phyloP scores from a whole-genome alignment of 768 basidiomycete genomes.

The Boletus subcaerulescens region DNA sequence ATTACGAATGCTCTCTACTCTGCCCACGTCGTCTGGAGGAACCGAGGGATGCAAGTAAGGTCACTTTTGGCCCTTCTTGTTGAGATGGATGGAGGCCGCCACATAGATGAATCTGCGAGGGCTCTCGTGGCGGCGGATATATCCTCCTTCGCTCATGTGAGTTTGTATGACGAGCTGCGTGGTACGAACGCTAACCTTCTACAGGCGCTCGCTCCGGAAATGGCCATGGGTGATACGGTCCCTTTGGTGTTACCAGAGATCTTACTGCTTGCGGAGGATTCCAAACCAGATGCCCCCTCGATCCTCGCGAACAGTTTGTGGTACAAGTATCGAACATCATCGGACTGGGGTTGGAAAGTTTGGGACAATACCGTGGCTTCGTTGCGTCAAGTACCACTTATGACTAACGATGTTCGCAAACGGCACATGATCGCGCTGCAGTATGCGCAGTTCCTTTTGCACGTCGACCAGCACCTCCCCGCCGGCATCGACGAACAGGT shows the following conservation, averaged over 20 bases:
- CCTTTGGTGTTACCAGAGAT: constrained; percentile 57
- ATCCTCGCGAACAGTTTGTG: constrained; percentile 74
- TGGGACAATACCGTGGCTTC: constrained; percentile 82
- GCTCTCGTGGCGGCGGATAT: constrained; percentile 62
- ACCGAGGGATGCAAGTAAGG: constrained; percentile 62
- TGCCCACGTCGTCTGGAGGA: constrained; percentile 62
- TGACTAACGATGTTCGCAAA: constrained; percentile 46
- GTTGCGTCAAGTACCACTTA: constrained; percentile 62
- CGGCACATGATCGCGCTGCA: constrained; percentile 55
- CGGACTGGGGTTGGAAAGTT: constrained; percentile 77
- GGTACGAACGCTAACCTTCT: neutral
- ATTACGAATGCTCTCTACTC: constrained; percentile 60
- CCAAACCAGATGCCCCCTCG: constrained; percentile 58
- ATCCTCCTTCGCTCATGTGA: constrained; percentile 58
- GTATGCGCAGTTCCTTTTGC: constrained; percentile 68
- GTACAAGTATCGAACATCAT: constrained; percentile 75
- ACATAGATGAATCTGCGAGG: constrained; percentile 53
- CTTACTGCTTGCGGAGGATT: constrained; percentile 58
- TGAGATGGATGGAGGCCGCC: constrained; percentile 59
- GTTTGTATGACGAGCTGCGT: constrained; percentile 11
- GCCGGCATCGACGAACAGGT: constrained; percentile 69
- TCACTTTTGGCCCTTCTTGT: constrained; percentile 59
- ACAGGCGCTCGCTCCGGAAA: constrained; percentile 43
- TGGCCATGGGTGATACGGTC: constrained; percentile 31
- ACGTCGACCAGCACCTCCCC: constrained; percentile 76